Conservation (phyloP, 2,329 filamentous ascomycete genomes). For the Alternaria alternata region DNA sequence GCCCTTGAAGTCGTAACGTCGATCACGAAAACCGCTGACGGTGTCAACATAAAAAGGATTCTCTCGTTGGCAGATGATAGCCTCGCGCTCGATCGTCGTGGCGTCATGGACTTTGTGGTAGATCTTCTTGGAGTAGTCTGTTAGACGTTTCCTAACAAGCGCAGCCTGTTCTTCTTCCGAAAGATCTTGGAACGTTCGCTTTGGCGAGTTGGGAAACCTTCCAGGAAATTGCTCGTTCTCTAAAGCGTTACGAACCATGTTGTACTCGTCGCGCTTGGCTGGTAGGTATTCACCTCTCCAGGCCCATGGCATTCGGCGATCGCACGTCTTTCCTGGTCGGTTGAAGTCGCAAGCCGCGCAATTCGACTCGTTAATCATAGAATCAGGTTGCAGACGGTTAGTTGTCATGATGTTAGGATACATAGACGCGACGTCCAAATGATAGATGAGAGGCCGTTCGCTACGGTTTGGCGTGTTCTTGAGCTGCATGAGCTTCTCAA, state of each 20-base stretch:
- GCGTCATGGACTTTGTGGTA: slow-evolving; percentile 99
- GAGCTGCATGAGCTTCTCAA: slow-evolving; percentile 72
- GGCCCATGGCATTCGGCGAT: slow-evolving; percentile 92
- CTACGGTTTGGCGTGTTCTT: slow-evolving; percentile 83
- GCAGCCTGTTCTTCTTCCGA: slow-evolving; percentile 80
- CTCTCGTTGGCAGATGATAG: slow-evolving; percentile 97
- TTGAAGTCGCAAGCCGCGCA: slow-evolving; percentile 99
- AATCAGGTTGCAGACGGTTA: slow-evolving; percentile 95
- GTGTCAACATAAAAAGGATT: slow-evolving; percentile 99
- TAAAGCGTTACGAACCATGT: slow-evolving; percentile 93
- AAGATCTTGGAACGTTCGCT: slow-evolving; percentile 81
- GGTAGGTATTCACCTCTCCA: slow-evolving; percentile 98
- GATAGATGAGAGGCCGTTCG: slow-evolving; percentile 92
- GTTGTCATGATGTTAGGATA: slow-evolving; percentile 99
- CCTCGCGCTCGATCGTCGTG: slow-evolving; percentile 89
- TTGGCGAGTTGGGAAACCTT: slow-evolving; percentile 73
- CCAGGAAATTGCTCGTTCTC: slow-evolving; percentile 94
- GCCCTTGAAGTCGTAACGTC: slow-evolving; percentile 97
- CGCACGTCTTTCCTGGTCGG: slow-evolving; percentile 94
- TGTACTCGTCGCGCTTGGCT: slow-evolving; percentile 96
- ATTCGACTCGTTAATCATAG: slow-evolving; percentile 97
- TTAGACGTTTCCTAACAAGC: slow-evolving; percentile 84
- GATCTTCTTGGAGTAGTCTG: slow-evolving; percentile 96
- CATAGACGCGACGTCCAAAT: slow-evolving; percentile 98
- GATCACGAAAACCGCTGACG: slow-evolving; percentile 93